Evolutionary conservation across 2,329 filamentous ascomycete genomes (phyloP).

Genomic region (Penicillium sp.): DNA sequence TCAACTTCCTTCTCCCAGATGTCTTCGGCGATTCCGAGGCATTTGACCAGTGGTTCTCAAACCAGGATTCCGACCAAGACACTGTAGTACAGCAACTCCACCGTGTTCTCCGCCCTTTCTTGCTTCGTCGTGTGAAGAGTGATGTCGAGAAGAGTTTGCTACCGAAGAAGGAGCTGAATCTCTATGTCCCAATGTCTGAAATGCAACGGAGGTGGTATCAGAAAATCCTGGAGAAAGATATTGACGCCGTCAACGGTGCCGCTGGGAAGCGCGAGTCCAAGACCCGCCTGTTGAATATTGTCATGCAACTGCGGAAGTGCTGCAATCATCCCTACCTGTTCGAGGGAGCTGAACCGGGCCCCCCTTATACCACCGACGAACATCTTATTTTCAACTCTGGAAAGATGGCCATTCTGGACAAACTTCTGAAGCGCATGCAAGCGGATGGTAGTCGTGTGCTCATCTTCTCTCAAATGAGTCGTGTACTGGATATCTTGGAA

Average conservation of each 20-base stretch:
- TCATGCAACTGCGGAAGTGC: conserved; percentile 98
- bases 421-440: conserved; percentile 78
- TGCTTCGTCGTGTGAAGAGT: conserved; percentile 92
- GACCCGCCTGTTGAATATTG: conserved; percentile 93
- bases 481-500: conserved; percentile 92
- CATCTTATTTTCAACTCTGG: conserved; percentile 90
- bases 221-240: conserved; percentile 98
- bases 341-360: conserved; percentile 93
- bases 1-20: conserved; percentile 97
- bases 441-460: conserved; percentile 89
- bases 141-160: conserved; percentile 97
- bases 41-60: conserved; percentile 97
- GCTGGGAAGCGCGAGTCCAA: conserved; percentile 97
- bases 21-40: conserved; percentile 96
- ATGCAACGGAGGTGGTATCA: conserved; percentile 99
- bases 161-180: conserved; percentile 94
- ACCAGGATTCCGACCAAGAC: conserved; percentile 85
- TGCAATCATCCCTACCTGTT: conserved; percentile 99
- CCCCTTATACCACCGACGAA: conserved; percentile 96
- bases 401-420: conserved; percentile 97
- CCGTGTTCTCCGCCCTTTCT: conserved; percentile 85
- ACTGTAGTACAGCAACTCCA: conserved; percentile 95
- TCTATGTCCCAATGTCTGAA: conserved; percentile 97
- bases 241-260: conserved; percentile 95
- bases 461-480: conserved; percentile 99